These are phyloP conservation scores for Biancaea sappan DNA, from an alignment of 306 rosid species.

Conservation along the genomic window DNA sequence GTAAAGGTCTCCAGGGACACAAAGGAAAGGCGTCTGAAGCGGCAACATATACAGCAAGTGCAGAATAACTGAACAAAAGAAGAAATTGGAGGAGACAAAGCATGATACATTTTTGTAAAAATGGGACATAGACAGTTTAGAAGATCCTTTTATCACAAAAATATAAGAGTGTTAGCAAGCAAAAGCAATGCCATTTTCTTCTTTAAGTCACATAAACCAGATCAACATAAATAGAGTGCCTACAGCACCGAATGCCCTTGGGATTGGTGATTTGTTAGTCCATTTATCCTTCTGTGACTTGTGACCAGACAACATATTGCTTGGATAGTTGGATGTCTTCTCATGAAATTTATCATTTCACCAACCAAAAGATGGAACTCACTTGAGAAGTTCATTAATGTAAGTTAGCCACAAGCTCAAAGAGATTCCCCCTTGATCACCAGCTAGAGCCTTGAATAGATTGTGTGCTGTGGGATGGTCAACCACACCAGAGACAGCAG, in stretches of 20 bases:
- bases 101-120: not conserved
- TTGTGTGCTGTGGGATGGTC: conserved; percentile 78
- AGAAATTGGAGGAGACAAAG: conserved; percentile 15
- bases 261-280: conserved; percentile 19
- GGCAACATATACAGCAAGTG: conserved; percentile 19
- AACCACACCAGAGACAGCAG: conserved; percentile 82
- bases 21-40: conserved; percentile 15
- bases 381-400: conserved; percentile 82
- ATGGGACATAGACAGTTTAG: not conserved
- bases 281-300: conserved; percentile 23
- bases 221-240: conserved; percentile 19
- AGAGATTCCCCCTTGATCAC: conserved; percentile 76
- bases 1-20: no score
- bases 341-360: conserved; percentile 25
- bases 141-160: conserved; percentile 21
- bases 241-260: conserved; percentile 23
- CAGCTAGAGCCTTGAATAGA: conserved; percentile 84
- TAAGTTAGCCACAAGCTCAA: conserved; percentile 79
- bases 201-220: conserved; percentile 21
- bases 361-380: conserved; percentile 41
- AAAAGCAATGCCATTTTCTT: conserved; percentile 8
- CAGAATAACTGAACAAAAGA: conserved; percentile 21
- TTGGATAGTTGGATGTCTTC: conserved; percentile 28
- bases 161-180: not conserved
- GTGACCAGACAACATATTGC: conserved; percentile 22